Evolutionary conservation across 2,329 filamentous ascomycete genomes (phyloP).

Genomic region (Didymella keratinophila): DNA sequence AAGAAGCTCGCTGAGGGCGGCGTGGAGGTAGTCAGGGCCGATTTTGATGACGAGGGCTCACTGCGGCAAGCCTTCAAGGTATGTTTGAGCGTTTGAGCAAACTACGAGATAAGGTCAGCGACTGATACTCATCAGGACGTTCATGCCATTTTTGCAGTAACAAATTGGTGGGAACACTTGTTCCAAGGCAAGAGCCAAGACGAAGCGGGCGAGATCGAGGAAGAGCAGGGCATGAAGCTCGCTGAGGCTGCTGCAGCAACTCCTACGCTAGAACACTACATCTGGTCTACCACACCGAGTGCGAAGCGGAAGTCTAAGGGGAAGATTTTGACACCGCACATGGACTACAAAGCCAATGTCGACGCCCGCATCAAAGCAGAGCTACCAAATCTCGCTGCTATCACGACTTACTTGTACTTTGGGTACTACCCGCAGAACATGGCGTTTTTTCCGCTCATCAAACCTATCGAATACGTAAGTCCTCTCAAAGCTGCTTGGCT

Average conservation of each 20-base stretch:
- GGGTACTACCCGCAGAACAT: conserved; percentile 45
- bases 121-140: too few relatives aligned
- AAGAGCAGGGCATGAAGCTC: conserved; percentile 53
- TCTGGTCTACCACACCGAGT: conserved; percentile 58
- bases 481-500: not conserved
- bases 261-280: conserved; percentile 53
- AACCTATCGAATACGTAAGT: conserved; percentile 36
- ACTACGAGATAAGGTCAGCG: too few relatives aligned
- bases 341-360: conserved; percentile 54
- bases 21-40: conserved; percentile 30
- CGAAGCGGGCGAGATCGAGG: conserved; percentile 51
- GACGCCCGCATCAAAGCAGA: conserved; percentile 53
- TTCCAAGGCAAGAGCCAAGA: conserved; percentile 40
- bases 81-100: too few relatives aligned
- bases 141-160: too few relatives aligned
- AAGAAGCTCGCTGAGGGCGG: conserved; percentile 33
- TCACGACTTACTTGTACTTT: conserved; percentile 41
- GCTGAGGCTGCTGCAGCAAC: conserved; percentile 53
- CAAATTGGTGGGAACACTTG: conserved; percentile 49
- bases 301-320: conserved; percentile 43
- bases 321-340: conserved; percentile 51
- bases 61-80: conserved; percentile 26
- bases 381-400: conserved; percentile 35
- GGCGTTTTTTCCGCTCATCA: conserved; percentile 38
- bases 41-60: conserved; percentile 33